Base-by-base conservation (phyloP, 306 rosid species). In the Ammopiptanthus mongolicus region DNA sequence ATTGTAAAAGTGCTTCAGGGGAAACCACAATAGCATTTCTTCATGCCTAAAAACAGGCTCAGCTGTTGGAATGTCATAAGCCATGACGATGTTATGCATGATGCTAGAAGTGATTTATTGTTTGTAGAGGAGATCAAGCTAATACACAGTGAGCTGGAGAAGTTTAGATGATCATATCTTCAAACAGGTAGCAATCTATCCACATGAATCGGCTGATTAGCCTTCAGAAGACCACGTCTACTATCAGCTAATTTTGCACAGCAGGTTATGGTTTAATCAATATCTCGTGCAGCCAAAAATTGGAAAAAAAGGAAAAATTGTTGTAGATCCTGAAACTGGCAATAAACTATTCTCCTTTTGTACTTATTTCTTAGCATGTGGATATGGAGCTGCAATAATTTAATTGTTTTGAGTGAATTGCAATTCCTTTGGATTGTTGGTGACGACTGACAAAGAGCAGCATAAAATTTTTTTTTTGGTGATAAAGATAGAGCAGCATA, bases 1-100 rank as follows among this genome's bases (percentile, higher is more conserved):
- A 80, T 91, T 80, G 91, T 87, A 78, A 86, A 62, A 80, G 79
- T 82, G 55, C 87, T 95, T 73, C 84, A 85, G 84, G 91, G 93
- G 50, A 88, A 82, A 47, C 69, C 61, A 19, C 77, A 83, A 64
- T 85, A 79, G 70, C 76, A 71, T 48, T 62, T 65, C 28, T 28
- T 68, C 75, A 50, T 31, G 44, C 37, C 33, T 65, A 81, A 67
- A 37, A 21, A 28, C 37, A 66, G 51, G 48, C 23, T 5, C 62
- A 15, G 52, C 76, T 12, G 18, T 23, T 62, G 62, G 28, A 36
- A 58, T 80, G 58, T 72, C 74, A 13, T 14, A 37, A 64, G 76
- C 31, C 68, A 66, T 42, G 46, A 2, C 6, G 63, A 46, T 39
- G 23, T 60, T 75, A 78, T 70, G 73, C 87, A 79, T 46, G 72